These are phyloP conservation scores for Psidium guajava DNA, from an alignment of 345 rosid genomes.

Conservation along the genomic window DNA sequence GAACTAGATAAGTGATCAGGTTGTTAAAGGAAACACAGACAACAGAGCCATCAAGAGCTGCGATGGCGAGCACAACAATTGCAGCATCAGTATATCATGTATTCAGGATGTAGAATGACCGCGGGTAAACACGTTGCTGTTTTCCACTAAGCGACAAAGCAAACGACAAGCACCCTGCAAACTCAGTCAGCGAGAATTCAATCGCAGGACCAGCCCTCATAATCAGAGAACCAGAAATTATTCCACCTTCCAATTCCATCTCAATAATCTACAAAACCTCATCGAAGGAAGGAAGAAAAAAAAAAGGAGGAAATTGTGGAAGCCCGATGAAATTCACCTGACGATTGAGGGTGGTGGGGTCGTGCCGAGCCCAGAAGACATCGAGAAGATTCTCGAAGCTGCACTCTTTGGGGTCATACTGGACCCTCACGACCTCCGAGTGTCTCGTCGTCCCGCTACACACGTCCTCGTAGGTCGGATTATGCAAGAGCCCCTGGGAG, in stretches of 20 bases:
- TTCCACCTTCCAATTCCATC: neutral
- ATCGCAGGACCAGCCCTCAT: neutral
- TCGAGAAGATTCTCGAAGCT: slow-evolving; percentile 60
- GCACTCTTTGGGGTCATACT: slow-evolving; percentile 75
- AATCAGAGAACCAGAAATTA: neutral
- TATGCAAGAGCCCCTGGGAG: slow-evolving; percentile 45
- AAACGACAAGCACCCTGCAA: neutral
- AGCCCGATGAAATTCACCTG: slow-evolving; percentile 38
- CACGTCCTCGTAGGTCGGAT: slow-evolving; percentile 70
- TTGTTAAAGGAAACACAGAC: neutral
- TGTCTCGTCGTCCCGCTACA: slow-evolving; percentile 69
- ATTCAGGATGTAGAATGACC: neutral
- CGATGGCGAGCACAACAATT: neutral
- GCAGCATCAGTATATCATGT: neutral
- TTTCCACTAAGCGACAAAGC: neutral
- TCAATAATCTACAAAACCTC: neutral
- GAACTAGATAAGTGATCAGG: neutral
- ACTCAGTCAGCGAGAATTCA: neutral
- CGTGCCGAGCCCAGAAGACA: slow-evolving; percentile 80
- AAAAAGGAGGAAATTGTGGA: neutral
- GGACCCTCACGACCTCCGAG: slow-evolving; percentile 76
- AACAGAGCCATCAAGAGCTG: neutral
- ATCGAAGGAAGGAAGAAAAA: neutral
- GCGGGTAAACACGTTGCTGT: neutral
- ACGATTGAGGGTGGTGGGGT: slow-evolving; percentile 86